Conservation (phyloP, 495 filamentous ascomycete species). For the Daldinia concentrica region DNA sequence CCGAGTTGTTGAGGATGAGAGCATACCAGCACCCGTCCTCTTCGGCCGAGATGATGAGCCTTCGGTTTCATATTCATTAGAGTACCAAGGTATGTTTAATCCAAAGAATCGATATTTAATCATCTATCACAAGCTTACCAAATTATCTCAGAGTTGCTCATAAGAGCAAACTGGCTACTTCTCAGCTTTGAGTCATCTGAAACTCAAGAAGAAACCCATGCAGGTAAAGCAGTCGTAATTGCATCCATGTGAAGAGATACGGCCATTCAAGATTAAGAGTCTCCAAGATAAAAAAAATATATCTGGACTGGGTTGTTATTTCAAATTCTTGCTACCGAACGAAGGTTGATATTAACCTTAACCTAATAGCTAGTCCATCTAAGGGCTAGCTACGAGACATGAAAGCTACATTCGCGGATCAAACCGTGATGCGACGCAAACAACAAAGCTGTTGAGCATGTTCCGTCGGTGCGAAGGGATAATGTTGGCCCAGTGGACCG, state of each 20-base stretch:
- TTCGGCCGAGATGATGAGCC: slow-evolving; percentile 63
- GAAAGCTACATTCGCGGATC: slow-evolving; percentile 16
- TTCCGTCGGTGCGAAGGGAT: slow-evolving; percentile 20
- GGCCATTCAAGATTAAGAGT: neutral
- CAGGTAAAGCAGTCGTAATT: slow-evolving; percentile 69
- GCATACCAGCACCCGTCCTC: slow-evolving; percentile 51
- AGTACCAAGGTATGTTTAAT: slow-evolving; percentile 64
- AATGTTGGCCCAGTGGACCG: slow-evolving; percentile 34
- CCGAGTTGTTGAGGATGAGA: slow-evolving; percentile 52
- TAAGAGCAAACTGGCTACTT: slow-evolving; percentile 67
- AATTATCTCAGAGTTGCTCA: slow-evolving; percentile 61
- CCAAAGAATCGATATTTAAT: neutral
- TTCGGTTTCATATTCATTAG: slow-evolving; percentile 67
- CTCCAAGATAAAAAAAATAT: no score
- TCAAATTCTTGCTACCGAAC: slow-evolving; percentile 11
- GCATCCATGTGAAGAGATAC: slow-evolving; percentile 53
- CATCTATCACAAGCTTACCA: slow-evolving; percentile 12
- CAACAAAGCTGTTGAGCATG: slow-evolving; percentile 44
- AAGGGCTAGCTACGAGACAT: slow-evolving; percentile 19
- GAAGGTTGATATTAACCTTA: slow-evolving; percentile 12
- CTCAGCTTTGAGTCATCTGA: slow-evolving; percentile 66
- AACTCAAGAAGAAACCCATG: slow-evolving; percentile 56
- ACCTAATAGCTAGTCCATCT: slow-evolving; percentile 17
- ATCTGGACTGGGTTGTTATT: slow-evolving; percentile 15
- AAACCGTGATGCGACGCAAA: slow-evolving; percentile 19